Evolutionary conservation across 345 rosid genomes (phyloP), one percentile per base, ranked within the genome.

Genomic region (Rhizophora mangle): DNA sequence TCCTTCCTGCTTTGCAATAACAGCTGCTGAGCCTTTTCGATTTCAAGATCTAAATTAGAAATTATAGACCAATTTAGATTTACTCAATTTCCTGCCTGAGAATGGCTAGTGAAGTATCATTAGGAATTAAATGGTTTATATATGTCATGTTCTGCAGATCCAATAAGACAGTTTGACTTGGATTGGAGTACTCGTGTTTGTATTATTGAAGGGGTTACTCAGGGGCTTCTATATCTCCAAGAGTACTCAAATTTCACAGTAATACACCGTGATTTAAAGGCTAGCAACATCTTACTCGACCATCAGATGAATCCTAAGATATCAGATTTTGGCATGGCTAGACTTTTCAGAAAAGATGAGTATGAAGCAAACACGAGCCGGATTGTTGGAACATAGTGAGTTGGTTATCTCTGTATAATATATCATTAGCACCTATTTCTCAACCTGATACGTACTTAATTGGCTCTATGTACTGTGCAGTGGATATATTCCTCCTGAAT

Each of bases 401-500:
- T 13, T 19, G 57, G 16, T 60, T 32, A 21, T 1, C 4, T 8
- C 29, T 54, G 60, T 15, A 15, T 18, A 11, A 39, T 39, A 8
- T 39, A 13, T 43, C 49, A 13, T 43, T 1, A 43, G 49, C 6
- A 55, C 1, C 2, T 2, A 26, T 36, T 60, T 62, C 29, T 24
- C 21, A 20, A 31, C 0, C 21, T 20, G 52, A 54, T 37, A 9
- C 5, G 22, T 30, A 11, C 60, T 19, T 54, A 22, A 58, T 20
- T 29, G 9, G 0, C 43, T 1, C 29, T 39, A 3, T 61, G 36
- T 31, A n/a, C 27, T 2, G 13, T 78, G 65, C 76, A 80, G 87
- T 31, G 83, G 89, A 21, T 83, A 80, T 29, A 65, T 80, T 73
- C 86, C 89, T 53, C 86, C 89, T 10, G 87, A 83, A 70, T 86